These are phyloP conservation scores for Singerocomus rubriflavus DNA, from an alignment of 1,284 basidiomycete genomes.

Conservation along the genomic window DNA sequence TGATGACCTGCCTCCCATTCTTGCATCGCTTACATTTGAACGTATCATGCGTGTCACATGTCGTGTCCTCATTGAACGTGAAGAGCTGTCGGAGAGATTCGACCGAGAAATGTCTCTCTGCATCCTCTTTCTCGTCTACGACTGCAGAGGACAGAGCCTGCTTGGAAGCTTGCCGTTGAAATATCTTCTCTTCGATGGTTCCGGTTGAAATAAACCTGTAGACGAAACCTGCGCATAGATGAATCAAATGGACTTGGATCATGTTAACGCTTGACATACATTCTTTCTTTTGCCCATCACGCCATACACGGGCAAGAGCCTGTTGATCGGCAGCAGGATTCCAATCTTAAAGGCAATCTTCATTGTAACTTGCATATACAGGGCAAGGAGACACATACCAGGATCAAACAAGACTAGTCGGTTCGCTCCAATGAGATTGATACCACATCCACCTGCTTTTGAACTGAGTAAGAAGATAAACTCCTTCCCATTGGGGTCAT, in stretches of 20 bases:
- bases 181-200: conserved; percentile 99
- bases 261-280: conserved; percentile 49
- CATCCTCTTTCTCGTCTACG: conserved; percentile 95
- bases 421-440: conserved; percentile 98
- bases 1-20: conserved; percentile 81
- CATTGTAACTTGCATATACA: neutral
- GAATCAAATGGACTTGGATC: neutral
- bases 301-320: conserved; percentile 97
- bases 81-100: conserved; percentile 92
- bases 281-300: conserved; percentile 99
- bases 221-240: conserved; percentile 71
- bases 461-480: conserved; percentile 95
- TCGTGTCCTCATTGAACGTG: conserved; percentile 84
- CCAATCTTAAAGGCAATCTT: conserved; percentile 66
- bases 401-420: conserved; percentile 96
- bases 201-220: conserved; percentile 98
- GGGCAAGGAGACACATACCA: conserved; percentile 41
- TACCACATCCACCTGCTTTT: conserved; percentile 97
- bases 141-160: conserved; percentile 96
- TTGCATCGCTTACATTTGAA: conserved; percentile 98
- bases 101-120: conserved; percentile 92
- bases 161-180: conserved; percentile 94
- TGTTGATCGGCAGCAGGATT: conserved; percentile 99
- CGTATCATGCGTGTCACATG: conserved; percentile 94
- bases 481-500: conserved; percentile 92